phyloP scores from a whole-genome alignment of 1,139 yeast species.

The Nadsonia starkeyi-henricii region DNA sequence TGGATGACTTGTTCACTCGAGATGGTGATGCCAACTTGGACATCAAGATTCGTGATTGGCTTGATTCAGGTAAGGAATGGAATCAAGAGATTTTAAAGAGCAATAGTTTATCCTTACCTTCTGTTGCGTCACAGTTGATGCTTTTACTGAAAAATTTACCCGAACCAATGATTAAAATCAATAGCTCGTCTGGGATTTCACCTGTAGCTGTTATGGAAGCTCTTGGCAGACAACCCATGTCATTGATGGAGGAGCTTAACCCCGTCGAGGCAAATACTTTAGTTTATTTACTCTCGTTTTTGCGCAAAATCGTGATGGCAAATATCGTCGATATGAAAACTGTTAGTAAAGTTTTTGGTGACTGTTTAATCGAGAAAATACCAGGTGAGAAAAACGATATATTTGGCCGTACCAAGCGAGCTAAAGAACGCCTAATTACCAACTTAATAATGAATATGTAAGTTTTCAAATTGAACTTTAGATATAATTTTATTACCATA shows the following conservation, averaged over 20 bases:
- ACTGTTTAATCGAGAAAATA: neutral
- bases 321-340: neutral
- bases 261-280: neutral
- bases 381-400: neutral
- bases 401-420: neutral
- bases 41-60: conserved; percentile 16
- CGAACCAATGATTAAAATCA: conserved; percentile 2
- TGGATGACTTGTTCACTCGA: conserved; percentile 3
- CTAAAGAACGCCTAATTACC: neutral
- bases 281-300: neutral
- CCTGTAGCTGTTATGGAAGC: neutral
- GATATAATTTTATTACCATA: neutral
- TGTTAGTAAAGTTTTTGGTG: neutral
- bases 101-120: conserved; percentile 1
- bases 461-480: neutral
- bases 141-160: conserved; percentile 3
- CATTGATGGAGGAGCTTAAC: neutral
- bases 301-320: neutral
- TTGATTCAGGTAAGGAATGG: conserved; percentile 15
- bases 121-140: conserved; percentile 5
- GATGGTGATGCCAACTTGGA: conserved; percentile 16
- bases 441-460: neutral
- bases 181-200: neutral
- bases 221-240: neutral
- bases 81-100: conserved; percentile 13